Conservation (phyloP, 768 basidiomycete genomes). For the Mycena rosella region DNA sequence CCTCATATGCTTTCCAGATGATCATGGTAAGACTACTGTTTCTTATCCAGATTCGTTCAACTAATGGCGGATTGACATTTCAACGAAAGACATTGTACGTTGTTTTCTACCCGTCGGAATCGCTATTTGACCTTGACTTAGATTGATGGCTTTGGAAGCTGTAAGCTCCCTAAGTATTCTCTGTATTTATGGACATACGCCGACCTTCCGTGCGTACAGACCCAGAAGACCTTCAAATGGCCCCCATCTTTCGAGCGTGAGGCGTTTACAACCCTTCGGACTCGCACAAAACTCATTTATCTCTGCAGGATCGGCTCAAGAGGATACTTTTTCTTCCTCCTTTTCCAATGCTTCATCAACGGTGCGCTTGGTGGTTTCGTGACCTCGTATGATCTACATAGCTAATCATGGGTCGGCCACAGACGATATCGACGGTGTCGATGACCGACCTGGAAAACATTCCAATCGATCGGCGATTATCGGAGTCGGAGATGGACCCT, state of each 20-base stretch:
- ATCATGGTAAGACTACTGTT: conserved; percentile 71
- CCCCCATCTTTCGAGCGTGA: conserved; percentile 80
- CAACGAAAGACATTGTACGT: conserved; percentile 58
- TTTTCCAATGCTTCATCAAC: conserved; percentile 95
- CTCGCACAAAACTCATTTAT: conserved; percentile 2
- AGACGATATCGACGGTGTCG: conserved; percentile 82
- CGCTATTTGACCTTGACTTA: conserved; percentile 37
- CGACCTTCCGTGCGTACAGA: conserved; percentile 56
- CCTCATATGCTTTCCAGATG: conserved; percentile 62
- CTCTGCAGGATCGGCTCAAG: conserved; percentile 77
- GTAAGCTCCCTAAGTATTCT: conserved; percentile 58
- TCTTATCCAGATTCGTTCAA: conserved; percentile 36
- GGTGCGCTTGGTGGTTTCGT: conserved; percentile 57
- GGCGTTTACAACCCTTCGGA: conserved; percentile 33
- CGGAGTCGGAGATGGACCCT: conserved; percentile 77
- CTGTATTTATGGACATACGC: not conserved
- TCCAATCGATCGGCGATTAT: conserved; percentile 79
- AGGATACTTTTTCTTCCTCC: conserved; percentile 92
- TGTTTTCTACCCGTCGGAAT: conserved; percentile 1
- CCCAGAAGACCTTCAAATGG: conserved; percentile 81
- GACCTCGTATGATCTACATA: conserved; percentile 12
- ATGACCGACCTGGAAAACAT: conserved; percentile 72
- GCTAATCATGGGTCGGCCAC: conserved; percentile 34
- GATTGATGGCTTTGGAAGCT: conserved; percentile 90
- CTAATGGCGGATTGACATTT: not conserved